Evolutionary conservation across 345 rosid species (phyloP).

Genomic region (Eucalyptus guilfoylei): DNA sequence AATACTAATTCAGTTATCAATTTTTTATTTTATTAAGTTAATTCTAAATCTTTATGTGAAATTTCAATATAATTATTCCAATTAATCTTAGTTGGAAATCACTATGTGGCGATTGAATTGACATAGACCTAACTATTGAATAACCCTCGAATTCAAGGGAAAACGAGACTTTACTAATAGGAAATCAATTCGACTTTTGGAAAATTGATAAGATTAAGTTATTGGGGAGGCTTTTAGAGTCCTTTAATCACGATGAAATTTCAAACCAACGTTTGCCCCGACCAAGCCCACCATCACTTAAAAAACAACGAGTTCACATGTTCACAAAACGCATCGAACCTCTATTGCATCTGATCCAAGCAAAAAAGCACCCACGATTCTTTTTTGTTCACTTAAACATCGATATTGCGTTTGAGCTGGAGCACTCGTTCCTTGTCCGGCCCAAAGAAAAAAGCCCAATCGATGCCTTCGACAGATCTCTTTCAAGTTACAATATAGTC

Average conservation of each 20-base stretch:
- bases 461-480: not conserved
- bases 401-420: not conserved
- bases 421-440: not conserved
- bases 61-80: not conserved
- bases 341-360: not conserved
- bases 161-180: not conserved
- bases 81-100: rapidly evolving
- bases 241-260: not conserved
- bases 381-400: not conserved
- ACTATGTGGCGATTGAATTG: rapidly evolving
- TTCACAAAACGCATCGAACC: not conserved
- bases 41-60: not conserved
- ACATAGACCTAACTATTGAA: not conserved
- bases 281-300: not conserved
- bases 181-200: not conserved
- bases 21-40: not conserved
- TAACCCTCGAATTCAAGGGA: not conserved
- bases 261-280: not conserved
- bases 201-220: not conserved
- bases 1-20: rapidly evolving
- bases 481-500: not conserved
- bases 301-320: not conserved
- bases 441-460: not conserved
- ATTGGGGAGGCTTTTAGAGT: not conserved
- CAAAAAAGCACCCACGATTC: not conserved